Evolutionary conservation across 768 basidiomycete genomes (phyloP).

Genomic region (Strobilomyces confusus): DNA sequence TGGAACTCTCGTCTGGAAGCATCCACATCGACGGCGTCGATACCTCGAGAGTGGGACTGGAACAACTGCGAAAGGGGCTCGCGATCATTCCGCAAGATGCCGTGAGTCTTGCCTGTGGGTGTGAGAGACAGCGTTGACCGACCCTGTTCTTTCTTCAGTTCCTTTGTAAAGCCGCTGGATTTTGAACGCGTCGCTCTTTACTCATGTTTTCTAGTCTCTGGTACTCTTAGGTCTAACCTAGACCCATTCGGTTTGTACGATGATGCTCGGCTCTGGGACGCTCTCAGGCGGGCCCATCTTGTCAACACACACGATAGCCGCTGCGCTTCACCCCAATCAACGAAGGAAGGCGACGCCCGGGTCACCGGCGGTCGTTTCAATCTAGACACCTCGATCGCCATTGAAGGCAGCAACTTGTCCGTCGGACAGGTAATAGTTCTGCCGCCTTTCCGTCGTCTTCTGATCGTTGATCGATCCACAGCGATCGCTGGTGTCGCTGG

Average conservation of each 20-base stretch:
- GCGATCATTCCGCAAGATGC: slow-evolving; percentile 83
- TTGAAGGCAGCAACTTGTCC: slow-evolving; percentile 81
- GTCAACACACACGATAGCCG: slow-evolving; percentile 46
- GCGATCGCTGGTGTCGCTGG: slow-evolving; percentile 85
- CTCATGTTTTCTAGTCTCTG: slow-evolving; percentile 50
- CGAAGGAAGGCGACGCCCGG: slow-evolving; percentile 37
- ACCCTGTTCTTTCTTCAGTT: slow-evolving; percentile 28
- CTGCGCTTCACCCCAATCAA: slow-evolving; percentile 28
- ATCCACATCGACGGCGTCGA: slow-evolving; percentile 71
- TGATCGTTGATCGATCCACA: slow-evolving; percentile 39
- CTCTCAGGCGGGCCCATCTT: slow-evolving; percentile 79
- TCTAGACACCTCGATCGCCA: slow-evolving; percentile 80
- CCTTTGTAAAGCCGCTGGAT: slow-evolving; percentile 29
- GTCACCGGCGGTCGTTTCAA: slow-evolving; percentile 55
- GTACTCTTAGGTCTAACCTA: slow-evolving; percentile 80
- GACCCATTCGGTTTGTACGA: slow-evolving; percentile 84
- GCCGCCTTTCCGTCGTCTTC: neutral
- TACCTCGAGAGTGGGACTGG: slow-evolving; percentile 76
- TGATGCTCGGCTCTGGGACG: slow-evolving; percentile 88
- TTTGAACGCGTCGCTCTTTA: slow-evolving; percentile 1
- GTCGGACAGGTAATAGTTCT: slow-evolving; percentile 45
- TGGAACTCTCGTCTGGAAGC: no score
- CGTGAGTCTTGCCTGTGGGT: slow-evolving; percentile 3
- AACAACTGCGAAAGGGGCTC: slow-evolving; percentile 61
- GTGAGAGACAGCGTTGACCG: neutral